Evolutionary conservation across 805 yeast species (phyloP).

Genomic region (Kodamaea sagamina): DNA sequence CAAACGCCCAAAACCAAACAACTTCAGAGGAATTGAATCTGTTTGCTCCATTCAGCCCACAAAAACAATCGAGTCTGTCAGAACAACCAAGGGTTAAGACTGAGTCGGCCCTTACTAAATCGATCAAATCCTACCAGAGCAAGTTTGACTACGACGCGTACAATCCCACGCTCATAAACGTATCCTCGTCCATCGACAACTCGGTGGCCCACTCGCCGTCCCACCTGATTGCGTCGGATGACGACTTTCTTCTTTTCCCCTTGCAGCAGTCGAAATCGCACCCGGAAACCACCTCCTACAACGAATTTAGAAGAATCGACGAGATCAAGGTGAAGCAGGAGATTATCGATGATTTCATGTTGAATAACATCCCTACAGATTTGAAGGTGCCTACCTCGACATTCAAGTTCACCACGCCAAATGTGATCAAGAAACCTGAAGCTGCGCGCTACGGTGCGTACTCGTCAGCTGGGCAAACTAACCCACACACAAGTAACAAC

Average conservation of each 20-base stretch:
- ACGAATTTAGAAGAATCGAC: constrained; percentile 15
- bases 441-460: not conserved
- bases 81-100: constrained; percentile 4
- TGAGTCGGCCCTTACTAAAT: constrained; percentile 2
- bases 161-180: not conserved
- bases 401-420: constrained; percentile 7
- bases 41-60: constrained; percentile 7
- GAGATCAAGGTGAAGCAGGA: constrained; percentile 37
- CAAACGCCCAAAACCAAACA: not conserved
- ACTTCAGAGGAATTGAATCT: not conserved
- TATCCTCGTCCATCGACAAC: constrained; percentile 1
- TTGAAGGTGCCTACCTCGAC: constrained; percentile 13
- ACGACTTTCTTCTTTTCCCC: constrained; percentile 14
- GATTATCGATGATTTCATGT: constrained; percentile 39
- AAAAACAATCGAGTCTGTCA: constrained; percentile 7
- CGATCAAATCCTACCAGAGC: constrained; percentile 1
- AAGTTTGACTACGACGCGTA: constrained; percentile 2
- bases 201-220: constrained; percentile 27
- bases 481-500: constrained; percentile 10
- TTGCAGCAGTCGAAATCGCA: constrained; percentile 18
- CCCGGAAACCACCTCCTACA: constrained; percentile 13
- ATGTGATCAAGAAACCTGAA: not conserved
- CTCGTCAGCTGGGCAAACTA: not conserved
- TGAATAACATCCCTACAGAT: constrained; percentile 38
- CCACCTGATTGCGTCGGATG: constrained; percentile 27